Base-by-base conservation (phyloP, 2,329 filamentous ascomycete genomes). In the Fusarium sp. region DNA sequence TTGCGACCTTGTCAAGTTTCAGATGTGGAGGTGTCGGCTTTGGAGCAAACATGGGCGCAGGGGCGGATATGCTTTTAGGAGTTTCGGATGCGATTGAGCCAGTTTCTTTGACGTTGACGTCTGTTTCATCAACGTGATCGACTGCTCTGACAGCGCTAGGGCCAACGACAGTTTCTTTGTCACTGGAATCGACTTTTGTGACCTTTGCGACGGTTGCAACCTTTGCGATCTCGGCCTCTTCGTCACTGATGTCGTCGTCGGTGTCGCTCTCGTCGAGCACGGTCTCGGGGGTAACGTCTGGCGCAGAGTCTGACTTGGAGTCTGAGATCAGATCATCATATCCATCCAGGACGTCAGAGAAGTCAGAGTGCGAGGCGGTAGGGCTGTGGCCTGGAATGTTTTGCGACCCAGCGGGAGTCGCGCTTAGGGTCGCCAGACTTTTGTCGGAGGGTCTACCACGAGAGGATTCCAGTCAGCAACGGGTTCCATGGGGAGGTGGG, bases 1-100 rank as follows among this genome's bases (percentile, higher is more conserved):
- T 77, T 71, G 85, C 83, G 77, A 84, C 81, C 68, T 82, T 82
- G 71, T 85, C 84, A 69, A 90, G 84, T 72, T 84, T 86, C 47
- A 90, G 85, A 74, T 90, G 87, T 69, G 86, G 88, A 77, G 87
- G 88, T 68, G 85, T 83, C 59, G 84, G 80, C 79, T 88, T 90
- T 52, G 86, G 84, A 59, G 84, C 81, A 78, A 85, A 84, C 79
- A 89, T 83, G 78, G 87, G 87, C 83, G 69, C 71, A 56, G 88
- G 86, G 79, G 81, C 81, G 76, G 79, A 77, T 77, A 78, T 80
- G 76, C 77, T 79, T 80, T 83, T 82, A 80, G 78, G 79, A 80
- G 82, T 82, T 77, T 82, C 79, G 62, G 84, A 72, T 63, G 69
- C 38, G 54, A 59, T 62, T 10, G 74, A 76, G 45, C 15, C 64